Evolutionary conservation across 2,329 filamentous ascomycete genomes (phyloP), one percentile per base, ranked within the genome.

Genomic region (Aspergillus sp.): DNA sequence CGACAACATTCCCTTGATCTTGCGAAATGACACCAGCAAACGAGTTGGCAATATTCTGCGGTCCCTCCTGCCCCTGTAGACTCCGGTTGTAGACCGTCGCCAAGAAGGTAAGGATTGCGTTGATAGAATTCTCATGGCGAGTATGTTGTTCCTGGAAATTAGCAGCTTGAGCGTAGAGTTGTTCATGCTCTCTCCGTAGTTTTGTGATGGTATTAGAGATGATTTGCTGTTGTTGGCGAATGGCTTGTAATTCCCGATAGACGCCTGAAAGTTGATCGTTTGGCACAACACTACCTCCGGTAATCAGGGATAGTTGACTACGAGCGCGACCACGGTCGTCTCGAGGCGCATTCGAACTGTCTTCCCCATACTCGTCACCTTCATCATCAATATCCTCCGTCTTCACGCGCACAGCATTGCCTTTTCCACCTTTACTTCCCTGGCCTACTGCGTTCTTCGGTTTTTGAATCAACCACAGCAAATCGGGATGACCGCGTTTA

Each of bases 81-180:
- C 89, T 95, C 59, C 94, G 86, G 50, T 95, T 86, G 69, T 97
- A 98, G 34, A 98, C 91, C 9, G 94, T 97, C 37, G 91, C 93
- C 13, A 98, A 77, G 66, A 98, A 97, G 39, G 90, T 95, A 34
- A 98, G 77, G 49, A 98, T 97, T n/a, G 91, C 91, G 60, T 96
- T 97, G 68, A 98, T 97, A 0, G 91, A 96, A 62, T 91, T 95
- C 63, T 98, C 93, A 60, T 98, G 93, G n/a, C 93, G 84, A 55
- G 91, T 90, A 60, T 97, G 91, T 61, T 95, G 82, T 46, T 82
- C 86, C 66, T 97, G 90, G 62, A 96, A 96, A 45, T 87, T 83
- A 36, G 87, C 78, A 0, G 91, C 90, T 66, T 96, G 90, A 44
- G 87, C 85, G 58, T 90, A 94, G 28, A 96, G 78, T 49, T 91